Evolutionary conservation across 176 grass and related monocot genomes (phyloP).

Genomic region (Eragrostis curvula): DNA sequence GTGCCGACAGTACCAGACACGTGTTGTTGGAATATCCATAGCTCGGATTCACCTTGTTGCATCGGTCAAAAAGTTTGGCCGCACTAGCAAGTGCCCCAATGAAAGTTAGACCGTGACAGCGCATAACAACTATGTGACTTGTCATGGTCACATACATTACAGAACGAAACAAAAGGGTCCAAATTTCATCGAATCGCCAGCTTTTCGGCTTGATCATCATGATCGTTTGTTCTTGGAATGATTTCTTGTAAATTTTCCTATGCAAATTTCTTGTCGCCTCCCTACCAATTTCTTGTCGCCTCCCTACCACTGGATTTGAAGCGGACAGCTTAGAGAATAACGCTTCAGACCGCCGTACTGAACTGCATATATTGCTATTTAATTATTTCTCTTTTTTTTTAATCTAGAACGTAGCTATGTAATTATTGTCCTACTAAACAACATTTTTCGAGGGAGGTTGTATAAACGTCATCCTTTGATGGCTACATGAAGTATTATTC

Average conservation of each 20-base stretch:
- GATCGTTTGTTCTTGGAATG: background rate
- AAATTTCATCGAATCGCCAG: background rate
- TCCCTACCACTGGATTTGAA: background rate
- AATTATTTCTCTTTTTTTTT: background rate
- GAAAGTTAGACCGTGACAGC: background rate
- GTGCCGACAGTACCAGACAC: background rate
- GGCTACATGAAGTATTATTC: background rate
- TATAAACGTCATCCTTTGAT: background rate
- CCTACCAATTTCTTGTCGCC: no score
- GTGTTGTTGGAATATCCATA: background rate
- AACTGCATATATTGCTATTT: background rate
- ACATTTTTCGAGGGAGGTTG: background rate
- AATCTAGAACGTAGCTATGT: no score
- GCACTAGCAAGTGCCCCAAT: background rate
- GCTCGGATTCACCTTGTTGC: background rate
- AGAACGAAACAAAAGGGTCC: background rate
- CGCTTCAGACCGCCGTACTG: background rate
- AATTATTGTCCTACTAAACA: background rate
- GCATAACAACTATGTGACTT: background rate
- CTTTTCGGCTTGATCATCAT: background rate
- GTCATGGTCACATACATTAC: background rate
- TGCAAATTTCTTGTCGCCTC: no score
- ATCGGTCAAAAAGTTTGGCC: background rate
- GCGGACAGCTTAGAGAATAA: background rate
- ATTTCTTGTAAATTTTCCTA: background rate